A percentile compares a stretch with the other conserved stretches of the same genome.
Evolutionary conservation across 768 basidiomycete genomes (phyloP).

Genomic region (Boletus tomentosulus): DNA sequence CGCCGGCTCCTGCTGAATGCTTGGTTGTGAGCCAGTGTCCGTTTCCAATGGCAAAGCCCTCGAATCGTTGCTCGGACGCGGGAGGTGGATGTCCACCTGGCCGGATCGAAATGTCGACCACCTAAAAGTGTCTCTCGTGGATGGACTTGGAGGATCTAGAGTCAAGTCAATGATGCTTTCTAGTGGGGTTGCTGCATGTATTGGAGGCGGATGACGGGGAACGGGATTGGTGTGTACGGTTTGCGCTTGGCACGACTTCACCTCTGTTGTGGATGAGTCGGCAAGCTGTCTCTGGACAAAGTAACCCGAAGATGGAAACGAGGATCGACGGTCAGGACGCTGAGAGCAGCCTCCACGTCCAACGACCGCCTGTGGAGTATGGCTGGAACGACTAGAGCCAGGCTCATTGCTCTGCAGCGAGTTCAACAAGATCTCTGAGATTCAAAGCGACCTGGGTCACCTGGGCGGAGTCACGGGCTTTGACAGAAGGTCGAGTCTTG

Average conservation of each 20-base stretch:
- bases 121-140: conserved; percentile 1
- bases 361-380: not conserved
- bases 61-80: not conserved
- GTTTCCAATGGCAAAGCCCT: not conserved
- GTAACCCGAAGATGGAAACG: not conserved
- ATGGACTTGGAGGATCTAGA: not conserved
- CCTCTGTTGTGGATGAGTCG: not conserved
- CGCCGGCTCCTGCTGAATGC: not conserved
- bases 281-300: not conserved
- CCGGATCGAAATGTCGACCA: conserved; percentile 29
- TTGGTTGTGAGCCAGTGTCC: not conserved
- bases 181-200: not conserved
- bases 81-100: conserved; percentile 11
- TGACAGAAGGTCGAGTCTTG: not conserved
- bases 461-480: conserved; percentile 2
- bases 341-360: not conserved
- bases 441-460: conserved; percentile 1
- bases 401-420: conserved; percentile 10
- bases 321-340: not conserved
- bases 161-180: conserved; percentile 10
- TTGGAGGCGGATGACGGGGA: not conserved
- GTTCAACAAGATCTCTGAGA: conserved; percentile 1
- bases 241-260: not conserved
- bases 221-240: not conserved
- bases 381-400: conserved; percentile 4